Percentiles rank a stretch among this genome's conserved stretches.
Evolutionary conservation across 306 rosid genomes (phyloP).

Genomic region (Chamaecrista fasciculata): DNA sequence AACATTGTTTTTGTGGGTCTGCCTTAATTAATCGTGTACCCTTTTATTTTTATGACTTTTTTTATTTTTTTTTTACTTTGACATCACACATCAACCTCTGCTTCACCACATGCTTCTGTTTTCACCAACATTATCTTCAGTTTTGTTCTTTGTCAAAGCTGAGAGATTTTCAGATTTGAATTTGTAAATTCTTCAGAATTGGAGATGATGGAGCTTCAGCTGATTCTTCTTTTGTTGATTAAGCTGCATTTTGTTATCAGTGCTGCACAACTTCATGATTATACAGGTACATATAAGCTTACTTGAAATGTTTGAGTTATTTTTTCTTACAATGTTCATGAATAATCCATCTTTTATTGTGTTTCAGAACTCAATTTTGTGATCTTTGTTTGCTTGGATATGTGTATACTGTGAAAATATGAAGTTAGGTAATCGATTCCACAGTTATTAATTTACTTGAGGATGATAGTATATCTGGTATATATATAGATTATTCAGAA

Average conservation of each 20-base stretch:
- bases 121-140: constrained; percentile 32
- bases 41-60: too few species aligned
- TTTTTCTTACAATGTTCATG: constrained; percentile 10
- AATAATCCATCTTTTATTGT: constrained; percentile 20
- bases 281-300: constrained; percentile 74
- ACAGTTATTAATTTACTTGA: neutral
- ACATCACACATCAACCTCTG: constrained; percentile 39
- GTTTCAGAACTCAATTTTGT: constrained; percentile 24
- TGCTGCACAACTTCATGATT: constrained; percentile 45
- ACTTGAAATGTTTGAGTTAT: constrained; percentile 23
- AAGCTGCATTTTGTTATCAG: constrained; percentile 45
- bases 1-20: constrained; percentile 57
- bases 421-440: neutral
- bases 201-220: constrained; percentile 58
- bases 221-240: constrained; percentile 48
- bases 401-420: neutral
- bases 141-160: constrained; percentile 36
- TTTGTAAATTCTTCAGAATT: constrained; percentile 26
- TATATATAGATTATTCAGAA: neutral
- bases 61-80: constrained; percentile 35
- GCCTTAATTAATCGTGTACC: constrained; percentile 39
- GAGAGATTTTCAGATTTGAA: constrained; percentile 40
- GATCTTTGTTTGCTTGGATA: constrained; percentile 23
- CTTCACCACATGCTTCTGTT: constrained; percentile 36
- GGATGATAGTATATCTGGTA: constrained; percentile 1